phyloP scores from a whole-genome alignment of 352 stramenopile genomes.

The Phytopythium delawarense region DNA sequence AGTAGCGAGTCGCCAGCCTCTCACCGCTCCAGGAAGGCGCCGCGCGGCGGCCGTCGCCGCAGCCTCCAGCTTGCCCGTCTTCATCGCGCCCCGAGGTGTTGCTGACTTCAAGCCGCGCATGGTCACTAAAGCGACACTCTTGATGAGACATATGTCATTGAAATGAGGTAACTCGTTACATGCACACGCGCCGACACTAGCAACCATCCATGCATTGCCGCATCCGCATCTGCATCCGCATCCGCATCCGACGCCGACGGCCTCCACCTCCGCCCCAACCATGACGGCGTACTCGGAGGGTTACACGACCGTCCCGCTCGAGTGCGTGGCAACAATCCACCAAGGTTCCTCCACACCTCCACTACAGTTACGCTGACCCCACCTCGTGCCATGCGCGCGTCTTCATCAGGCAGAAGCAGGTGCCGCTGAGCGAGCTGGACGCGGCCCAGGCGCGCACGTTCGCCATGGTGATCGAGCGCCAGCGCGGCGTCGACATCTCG shows the following conservation, averaged over 20 bases:
- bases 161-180: neutral
- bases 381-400: neutral
- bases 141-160: too few species aligned
- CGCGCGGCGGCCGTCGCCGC: conserved; percentile 30
- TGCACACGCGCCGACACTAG: neutral
- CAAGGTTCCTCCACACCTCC: too few species aligned
- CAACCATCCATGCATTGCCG: too few species aligned
- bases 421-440: conserved; percentile 58
- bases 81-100: neutral
- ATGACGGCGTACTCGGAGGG: conserved; percentile 26
- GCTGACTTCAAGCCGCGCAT: too few species aligned
- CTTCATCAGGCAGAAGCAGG: conserved; percentile 57
- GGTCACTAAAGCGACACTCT: too few species aligned
- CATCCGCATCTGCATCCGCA: too few species aligned
- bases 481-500: conserved; percentile 61
- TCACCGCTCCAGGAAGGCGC: conserved; percentile 40
- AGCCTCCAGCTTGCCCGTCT: conserved; percentile 11
- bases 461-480: conserved; percentile 52
- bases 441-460: conserved; percentile 28
- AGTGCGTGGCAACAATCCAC: conserved; percentile 11
- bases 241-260: neutral
- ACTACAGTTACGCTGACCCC: neutral
- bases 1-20: conserved; percentile 42
- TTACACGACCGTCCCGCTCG: conserved; percentile 25
- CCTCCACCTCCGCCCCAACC: neutral